Conservation (phyloP, 306 rosid genomes). For the Trifolium repens region DNA sequence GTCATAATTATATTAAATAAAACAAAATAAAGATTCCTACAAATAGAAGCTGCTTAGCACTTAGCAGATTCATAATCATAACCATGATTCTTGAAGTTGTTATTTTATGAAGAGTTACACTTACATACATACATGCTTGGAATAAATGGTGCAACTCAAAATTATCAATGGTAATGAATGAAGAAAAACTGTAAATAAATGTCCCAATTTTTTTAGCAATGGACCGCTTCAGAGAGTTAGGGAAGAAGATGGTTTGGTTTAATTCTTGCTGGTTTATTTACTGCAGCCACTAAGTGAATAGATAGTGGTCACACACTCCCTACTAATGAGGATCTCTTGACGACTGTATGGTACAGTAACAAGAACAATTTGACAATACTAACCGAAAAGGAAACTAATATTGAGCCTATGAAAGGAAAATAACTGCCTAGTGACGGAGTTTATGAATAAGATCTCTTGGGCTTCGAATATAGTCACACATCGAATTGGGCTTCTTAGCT, state of each 20-base stretch:
- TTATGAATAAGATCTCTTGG: neutral
- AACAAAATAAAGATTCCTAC: neutral
- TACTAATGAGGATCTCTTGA: neutral
- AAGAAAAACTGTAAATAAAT: conserved; percentile 8
- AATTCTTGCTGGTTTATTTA: neutral
- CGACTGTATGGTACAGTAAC: neutral
- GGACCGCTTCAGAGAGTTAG: neutral
- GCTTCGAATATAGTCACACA: neutral
- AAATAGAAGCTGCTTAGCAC: conserved; percentile 12
- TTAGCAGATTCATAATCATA: neutral
- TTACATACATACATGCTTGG: conserved; percentile 21
- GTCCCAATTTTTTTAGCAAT: neutral
- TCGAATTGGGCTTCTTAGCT: neutral
- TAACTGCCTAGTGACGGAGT: neutral
- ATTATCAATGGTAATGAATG: neutral
- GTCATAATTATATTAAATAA: neutral
- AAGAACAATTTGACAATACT: neutral
- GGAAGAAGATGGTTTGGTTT: neutral
- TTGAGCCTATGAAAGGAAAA: neutral
- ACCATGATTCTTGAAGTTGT: conserved; percentile 14
- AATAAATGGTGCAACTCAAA: neutral
- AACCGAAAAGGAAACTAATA: neutral
- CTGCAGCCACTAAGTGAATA: neutral
- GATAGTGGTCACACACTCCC: neutral
- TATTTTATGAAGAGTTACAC: conserved; percentile 5